phyloP scores from a whole-genome alignment of 2,329 filamentous ascomycete genomes.

The Gyromitra esculenta region DNA sequence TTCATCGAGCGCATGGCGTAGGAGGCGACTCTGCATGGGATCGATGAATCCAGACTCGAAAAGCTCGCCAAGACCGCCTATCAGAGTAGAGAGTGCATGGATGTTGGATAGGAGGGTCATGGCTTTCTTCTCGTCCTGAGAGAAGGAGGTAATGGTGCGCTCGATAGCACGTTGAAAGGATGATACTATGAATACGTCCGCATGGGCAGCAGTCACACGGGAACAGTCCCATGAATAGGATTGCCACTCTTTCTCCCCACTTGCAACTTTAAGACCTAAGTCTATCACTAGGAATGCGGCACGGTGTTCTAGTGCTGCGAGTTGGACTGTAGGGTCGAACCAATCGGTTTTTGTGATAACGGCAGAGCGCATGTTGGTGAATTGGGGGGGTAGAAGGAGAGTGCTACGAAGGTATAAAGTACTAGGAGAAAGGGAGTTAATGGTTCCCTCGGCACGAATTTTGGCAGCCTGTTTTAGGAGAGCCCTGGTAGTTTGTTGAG shows the following conservation, averaged over 20 bases:
- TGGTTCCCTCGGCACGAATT: slow-evolving; percentile 22
- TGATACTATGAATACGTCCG: slow-evolving; percentile 51
- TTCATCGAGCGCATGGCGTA: slow-evolving; percentile 47
- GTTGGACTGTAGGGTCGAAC: slow-evolving; percentile 34
- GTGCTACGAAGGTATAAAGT: slow-evolving; percentile 44
- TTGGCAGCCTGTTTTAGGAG: slow-evolving; percentile 57
- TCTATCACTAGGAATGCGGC: slow-evolving; percentile 44
- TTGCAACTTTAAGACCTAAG: slow-evolving; percentile 33
- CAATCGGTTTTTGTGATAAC: slow-evolving; percentile 41
- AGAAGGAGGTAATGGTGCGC: slow-evolving; percentile 10
- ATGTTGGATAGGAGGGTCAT: slow-evolving; percentile 41
- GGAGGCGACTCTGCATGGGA: slow-evolving; percentile 40
- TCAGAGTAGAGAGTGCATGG: slow-evolving; percentile 44
- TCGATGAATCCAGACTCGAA: slow-evolving; percentile 52
- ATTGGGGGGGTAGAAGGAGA: slow-evolving; percentile 30
- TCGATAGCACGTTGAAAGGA: slow-evolving; percentile 36
- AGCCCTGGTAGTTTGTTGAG: slow-evolving; percentile 60
- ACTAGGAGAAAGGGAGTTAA: slow-evolving; percentile 38
- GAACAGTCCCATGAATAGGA: slow-evolving; percentile 43
- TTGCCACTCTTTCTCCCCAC: slow-evolving; percentile 41
- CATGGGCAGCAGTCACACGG: slow-evolving; percentile 49
- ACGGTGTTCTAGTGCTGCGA: slow-evolving; percentile 47
- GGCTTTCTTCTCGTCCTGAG: slow-evolving; percentile 28
- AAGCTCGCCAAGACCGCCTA: slow-evolving; percentile 47
- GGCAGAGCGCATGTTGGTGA: slow-evolving; percentile 27